phyloP scores from a whole-genome alignment of 208 protist species.

The Tetramitus jugosus region DNA sequence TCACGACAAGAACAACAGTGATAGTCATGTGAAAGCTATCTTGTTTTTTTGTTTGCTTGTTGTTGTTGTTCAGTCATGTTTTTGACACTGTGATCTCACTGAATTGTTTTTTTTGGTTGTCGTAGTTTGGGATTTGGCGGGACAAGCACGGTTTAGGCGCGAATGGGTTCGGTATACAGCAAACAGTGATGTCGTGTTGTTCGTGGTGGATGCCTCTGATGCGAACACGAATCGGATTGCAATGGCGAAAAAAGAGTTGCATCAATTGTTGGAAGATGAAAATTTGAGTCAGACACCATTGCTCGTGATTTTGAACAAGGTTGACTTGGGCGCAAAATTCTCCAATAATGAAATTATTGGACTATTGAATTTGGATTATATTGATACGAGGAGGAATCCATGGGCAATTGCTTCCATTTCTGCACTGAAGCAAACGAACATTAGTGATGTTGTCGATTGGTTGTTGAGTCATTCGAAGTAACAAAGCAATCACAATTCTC shows the following conservation, averaged over 20 bases:
- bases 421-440: conserved; percentile 52
- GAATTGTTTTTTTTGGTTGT: background rate
- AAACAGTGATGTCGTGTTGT: conserved; percentile 61
- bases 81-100: too few species aligned
- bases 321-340: conserved; percentile 64
- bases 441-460: conserved; percentile 65
- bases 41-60: too few species aligned
- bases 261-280: conserved; percentile 52
- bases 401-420: conserved; percentile 60
- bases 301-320: conserved; percentile 68
- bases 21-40: background rate
- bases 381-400: conserved; percentile 42
- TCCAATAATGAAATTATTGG: conserved; percentile 60
- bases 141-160: conserved; percentile 47
- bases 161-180: conserved; percentile 63
- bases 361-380: conserved; percentile 49
- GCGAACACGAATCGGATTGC: conserved; percentile 48
- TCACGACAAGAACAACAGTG: background rate
- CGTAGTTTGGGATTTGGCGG: conserved; percentile 58
- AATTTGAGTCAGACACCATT: conserved; percentile 51
- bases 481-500: conserved; percentile 21
- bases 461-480: conserved; percentile 48
- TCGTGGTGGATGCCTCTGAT: conserved; percentile 55
- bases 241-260: conserved; percentile 51
- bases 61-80: too few species aligned